Conservation (phyloP, 1,139 yeast species). For the Geotrichum cucujoidarum region DNA sequence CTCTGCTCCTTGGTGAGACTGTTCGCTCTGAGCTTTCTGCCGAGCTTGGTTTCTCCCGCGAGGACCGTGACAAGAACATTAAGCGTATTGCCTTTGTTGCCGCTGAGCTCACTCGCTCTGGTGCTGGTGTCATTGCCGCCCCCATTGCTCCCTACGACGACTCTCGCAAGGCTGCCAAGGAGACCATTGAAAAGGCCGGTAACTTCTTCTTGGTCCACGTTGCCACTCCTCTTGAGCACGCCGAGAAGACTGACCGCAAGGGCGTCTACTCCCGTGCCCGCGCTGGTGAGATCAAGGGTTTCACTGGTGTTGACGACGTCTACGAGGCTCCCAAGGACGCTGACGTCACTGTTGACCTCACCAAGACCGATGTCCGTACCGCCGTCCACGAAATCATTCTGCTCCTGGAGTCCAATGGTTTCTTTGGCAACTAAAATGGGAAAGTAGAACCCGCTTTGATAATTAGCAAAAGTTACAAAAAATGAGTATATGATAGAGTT, state of each 20-base stretch:
- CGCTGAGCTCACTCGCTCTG: slow-evolving; percentile 81
- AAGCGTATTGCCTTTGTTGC: slow-evolving; percentile 56
- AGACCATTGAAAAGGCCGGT: slow-evolving; percentile 43
- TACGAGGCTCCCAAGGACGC: slow-evolving; percentile 47
- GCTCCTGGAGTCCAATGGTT: slow-evolving; percentile 75
- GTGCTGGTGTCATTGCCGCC: slow-evolving; percentile 80
- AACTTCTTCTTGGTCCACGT: slow-evolving; percentile 47
- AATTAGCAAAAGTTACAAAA: background rate
- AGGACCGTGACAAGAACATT: slow-evolving; percentile 41
- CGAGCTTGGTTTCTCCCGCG: slow-evolving; percentile 41
- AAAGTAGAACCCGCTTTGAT: background rate
- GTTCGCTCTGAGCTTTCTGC: slow-evolving; percentile 44
- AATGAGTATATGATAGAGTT: slow-evolving; percentile 1
- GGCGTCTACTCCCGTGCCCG: slow-evolving; percentile 46
- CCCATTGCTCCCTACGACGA: slow-evolving; percentile 47
- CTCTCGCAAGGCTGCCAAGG: slow-evolving; percentile 39
- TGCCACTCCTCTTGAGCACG: slow-evolving; percentile 45
- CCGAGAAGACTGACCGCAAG: slow-evolving; percentile 45
- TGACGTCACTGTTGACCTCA: slow-evolving; percentile 50
- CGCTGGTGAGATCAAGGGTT: slow-evolving; percentile 45
- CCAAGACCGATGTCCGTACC: slow-evolving; percentile 48
- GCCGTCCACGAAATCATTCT: slow-evolving; percentile 68
- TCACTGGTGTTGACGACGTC: slow-evolving; percentile 46
- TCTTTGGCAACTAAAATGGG: slow-evolving; percentile 44
- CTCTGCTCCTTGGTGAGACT: slow-evolving; percentile 54